Evolutionary conservation across 2,329 filamentous ascomycete genomes (phyloP), one percentile per base, ranked within the genome.

Genomic region (Penicillium sp.): DNA sequence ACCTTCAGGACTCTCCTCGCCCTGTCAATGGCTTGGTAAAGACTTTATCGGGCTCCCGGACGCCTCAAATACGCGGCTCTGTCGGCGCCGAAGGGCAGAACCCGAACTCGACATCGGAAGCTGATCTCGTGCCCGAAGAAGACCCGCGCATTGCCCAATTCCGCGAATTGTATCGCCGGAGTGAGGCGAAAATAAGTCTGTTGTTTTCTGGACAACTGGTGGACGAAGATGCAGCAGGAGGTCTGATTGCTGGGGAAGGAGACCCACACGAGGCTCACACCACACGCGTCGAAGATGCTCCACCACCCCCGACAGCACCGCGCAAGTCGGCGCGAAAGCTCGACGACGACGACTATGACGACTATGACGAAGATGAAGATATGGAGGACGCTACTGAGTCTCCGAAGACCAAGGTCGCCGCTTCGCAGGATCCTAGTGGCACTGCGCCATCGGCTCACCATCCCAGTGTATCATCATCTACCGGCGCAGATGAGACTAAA

Each of bases 291-390:
- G 77, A 84, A 63, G 77, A 79, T 62, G 75, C 67, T 72, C 67
- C 60, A 57, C 65, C 77, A 68, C 63, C 72, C 73, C 80, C 76
- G 71, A 60, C 64, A 29, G 64, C 67, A 34, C 62, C 73, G 13
- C 68, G 74, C 78, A 88, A 88, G 67, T 83, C 84, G 49, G 84
- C 86, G 36, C 76, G 81, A 54, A 96, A 94, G 76, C 88, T 80
- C 65, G 92, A 96, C 54, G 88, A 93, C 40, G 88, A 90, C 14
- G 84, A 88, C 9, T 88, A 90, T 1, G 85, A 88, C 7, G 87
- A 88, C 14, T 87, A 85, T 42, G 84, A 87, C 24, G 78, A 81
- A 31, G 85, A 86, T 27, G 82, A 83, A 8, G 83, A 83, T 31
- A 80, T 81, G 77, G 49, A 78, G 73, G 57, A 77, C 67, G 58